Conservation (phyloP, 768 basidiomycete genomes). For the Russula brevipes region DNA sequence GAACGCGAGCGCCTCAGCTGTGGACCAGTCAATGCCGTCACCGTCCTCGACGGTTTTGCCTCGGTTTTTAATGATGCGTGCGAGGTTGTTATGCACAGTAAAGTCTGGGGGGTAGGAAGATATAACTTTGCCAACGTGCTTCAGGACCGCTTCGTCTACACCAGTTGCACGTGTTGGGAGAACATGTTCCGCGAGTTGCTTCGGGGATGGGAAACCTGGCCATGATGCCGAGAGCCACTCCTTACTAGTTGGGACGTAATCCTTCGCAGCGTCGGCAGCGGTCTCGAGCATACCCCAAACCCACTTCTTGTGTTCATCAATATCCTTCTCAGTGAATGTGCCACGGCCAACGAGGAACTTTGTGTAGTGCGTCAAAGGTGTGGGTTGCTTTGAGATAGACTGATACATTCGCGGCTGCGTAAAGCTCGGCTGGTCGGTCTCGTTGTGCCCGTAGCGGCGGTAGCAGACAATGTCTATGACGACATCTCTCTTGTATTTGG, state of each 20-base stretch:
- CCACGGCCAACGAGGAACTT: conserved; percentile 86
- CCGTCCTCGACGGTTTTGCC: conserved; percentile 93
- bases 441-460: conserved; percentile 98
- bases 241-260: conserved; percentile 90
- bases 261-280: conserved; percentile 88
- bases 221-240: conserved; percentile 98
- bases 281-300: conserved; percentile 99
- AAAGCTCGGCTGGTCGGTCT: conserved; percentile 98
- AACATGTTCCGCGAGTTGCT: conserved; percentile 86
- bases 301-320: conserved; percentile 98
- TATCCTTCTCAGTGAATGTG: conserved; percentile 93
- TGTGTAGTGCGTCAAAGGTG: conserved; percentile 86
- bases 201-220: conserved; percentile 98
- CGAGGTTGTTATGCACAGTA: conserved; percentile 86
- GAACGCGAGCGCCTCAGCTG: conserved; percentile 95
- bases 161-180: conserved; percentile 91
- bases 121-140: conserved; percentile 81
- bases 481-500: conserved; percentile 98
- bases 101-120: conserved; percentile 83
- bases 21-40: conserved; percentile 93
- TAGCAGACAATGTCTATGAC: conserved; percentile 99
- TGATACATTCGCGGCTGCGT: conserved; percentile 99
- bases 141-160: conserved; percentile 64
- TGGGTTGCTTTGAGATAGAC: conserved; percentile 91
- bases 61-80: conserved; percentile 81